These are phyloP conservation scores for Suillus weaverae DNA, from an alignment of 768 basidiomycete species.

Conservation along the genomic window DNA sequence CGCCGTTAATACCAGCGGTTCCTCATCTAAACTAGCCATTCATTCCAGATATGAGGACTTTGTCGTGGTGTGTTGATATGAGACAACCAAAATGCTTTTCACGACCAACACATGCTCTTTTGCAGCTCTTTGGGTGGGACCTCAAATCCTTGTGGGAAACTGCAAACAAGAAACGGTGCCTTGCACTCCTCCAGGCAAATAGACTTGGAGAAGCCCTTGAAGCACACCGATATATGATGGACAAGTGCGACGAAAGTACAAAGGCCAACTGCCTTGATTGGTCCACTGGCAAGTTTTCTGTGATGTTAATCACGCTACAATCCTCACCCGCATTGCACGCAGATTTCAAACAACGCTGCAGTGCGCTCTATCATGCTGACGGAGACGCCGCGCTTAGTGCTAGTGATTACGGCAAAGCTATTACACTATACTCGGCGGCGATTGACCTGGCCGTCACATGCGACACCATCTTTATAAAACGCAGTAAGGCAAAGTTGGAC, in stretches of 20 bases:
- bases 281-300: background rate
- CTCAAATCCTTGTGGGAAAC: background rate
- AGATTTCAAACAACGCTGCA: background rate
- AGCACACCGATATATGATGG: background rate
- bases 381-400: background rate
- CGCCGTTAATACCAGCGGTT: background rate
- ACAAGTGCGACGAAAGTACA: background rate
- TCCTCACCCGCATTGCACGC: background rate
- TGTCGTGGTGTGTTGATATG: constrained; percentile 1
- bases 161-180: background rate
- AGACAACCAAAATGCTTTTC: background rate
- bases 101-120: background rate
- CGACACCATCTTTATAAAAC: background rate
- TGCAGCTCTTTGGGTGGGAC: background rate
- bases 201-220: background rate
- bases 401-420: background rate
- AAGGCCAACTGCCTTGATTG: background rate
- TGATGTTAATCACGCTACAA: background rate
- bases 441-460: background rate
- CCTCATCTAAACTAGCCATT: background rate
- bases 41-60: background rate
- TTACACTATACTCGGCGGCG: background rate
- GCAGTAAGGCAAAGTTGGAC: background rate
- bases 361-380: background rate
- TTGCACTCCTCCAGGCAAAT: background rate